Percentiles rank a stretch among this genome's conserved stretches.
phyloP scores from a whole-genome alignment of 306 rosid genomes.

The Trifolium fragiferum region DNA sequence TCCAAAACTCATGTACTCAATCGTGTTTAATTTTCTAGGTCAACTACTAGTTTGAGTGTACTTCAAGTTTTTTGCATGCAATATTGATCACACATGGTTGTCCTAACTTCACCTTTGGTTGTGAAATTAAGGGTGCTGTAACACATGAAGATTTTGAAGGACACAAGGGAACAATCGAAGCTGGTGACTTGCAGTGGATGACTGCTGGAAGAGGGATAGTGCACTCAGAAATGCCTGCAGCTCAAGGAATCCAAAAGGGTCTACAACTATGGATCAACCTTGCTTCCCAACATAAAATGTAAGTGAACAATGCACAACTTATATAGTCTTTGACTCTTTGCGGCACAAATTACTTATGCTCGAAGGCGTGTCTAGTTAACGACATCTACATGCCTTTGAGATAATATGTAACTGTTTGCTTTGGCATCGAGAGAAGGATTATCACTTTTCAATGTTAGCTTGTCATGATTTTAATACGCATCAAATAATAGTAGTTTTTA shows the following conservation, averaged over 20 bases:
- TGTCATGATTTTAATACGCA: no score
- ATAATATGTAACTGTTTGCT: no score
- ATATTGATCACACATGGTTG: conserved; percentile 27
- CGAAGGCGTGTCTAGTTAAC: not conserved
- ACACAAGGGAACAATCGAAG: conserved; percentile 84
- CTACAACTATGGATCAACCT: conserved; percentile 92
- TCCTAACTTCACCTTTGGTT: conserved; percentile 27
- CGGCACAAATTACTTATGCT: no score
- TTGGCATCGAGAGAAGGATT: no score
- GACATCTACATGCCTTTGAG: no score
- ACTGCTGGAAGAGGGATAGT: conserved; percentile 97
- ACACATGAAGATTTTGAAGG: conserved; percentile 97
- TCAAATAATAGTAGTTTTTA: no score
- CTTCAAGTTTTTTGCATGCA: conserved; percentile 21
- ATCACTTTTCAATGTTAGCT: no score
- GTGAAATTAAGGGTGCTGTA: conserved; percentile 66
- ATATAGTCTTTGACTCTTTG: no score
- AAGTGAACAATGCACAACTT: not conserved
- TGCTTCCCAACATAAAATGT: conserved; percentile 88
- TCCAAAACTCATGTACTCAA: no score
- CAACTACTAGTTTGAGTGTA: no score
- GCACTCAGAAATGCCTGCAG: conserved; percentile 94
- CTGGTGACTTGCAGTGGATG: conserved; percentile 98
- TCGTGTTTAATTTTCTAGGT: no score
- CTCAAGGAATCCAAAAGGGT: conserved; percentile 90